phyloP scores from a whole-genome alignment of 331 rosid species.

The Pyrus hybrid region DNA sequence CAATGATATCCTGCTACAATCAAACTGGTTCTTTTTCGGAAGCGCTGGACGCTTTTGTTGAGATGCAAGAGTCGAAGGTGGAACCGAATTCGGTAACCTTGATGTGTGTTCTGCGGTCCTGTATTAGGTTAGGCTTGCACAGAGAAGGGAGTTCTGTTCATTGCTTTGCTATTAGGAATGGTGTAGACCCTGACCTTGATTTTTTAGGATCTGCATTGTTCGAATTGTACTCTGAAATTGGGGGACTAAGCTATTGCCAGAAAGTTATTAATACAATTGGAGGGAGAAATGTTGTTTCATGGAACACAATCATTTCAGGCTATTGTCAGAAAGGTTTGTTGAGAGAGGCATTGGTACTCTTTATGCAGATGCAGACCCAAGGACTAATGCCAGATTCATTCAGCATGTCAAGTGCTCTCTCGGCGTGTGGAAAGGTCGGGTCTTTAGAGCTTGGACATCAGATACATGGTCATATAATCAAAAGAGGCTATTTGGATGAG shows the following conservation, averaged over 20 bases:
- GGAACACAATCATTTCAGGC: constrained; percentile 68
- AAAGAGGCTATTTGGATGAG: constrained; percentile 55
- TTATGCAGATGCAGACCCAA: constrained; percentile 37
- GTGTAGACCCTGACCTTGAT: constrained; percentile 42
- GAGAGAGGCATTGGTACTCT: constrained; percentile 45
- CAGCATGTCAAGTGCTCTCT: constrained; percentile 73
- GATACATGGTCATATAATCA: constrained; percentile 59
- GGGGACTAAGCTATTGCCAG: constrained; percentile 34
- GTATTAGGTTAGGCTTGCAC: constrained; percentile 54
- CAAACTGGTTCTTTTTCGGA: constrained; percentile 34
- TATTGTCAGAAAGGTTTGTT: constrained; percentile 47
- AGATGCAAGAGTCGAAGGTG: constrained; percentile 43
- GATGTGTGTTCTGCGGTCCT: constrained; percentile 46
- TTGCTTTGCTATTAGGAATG: constrained; percentile 55
- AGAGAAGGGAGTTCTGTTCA: constrained; percentile 75
- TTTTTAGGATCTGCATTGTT: constrained; percentile 50
- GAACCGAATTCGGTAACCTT: constrained; percentile 62
- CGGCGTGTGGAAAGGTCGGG: constrained; percentile 63
- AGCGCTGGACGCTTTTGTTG: constrained; percentile 39
- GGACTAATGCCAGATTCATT: constrained; percentile 70
- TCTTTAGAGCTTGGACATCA: constrained; percentile 55
- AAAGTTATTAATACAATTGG: constrained; percentile 42
- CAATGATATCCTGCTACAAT: constrained; percentile 70
- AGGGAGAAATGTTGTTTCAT: constrained; percentile 33
- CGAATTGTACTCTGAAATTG: constrained; percentile 58